phyloP scores from a whole-genome alignment of 2,329 filamentous ascomycete genomes.

The Fusarium pseudoanthophilum region DNA sequence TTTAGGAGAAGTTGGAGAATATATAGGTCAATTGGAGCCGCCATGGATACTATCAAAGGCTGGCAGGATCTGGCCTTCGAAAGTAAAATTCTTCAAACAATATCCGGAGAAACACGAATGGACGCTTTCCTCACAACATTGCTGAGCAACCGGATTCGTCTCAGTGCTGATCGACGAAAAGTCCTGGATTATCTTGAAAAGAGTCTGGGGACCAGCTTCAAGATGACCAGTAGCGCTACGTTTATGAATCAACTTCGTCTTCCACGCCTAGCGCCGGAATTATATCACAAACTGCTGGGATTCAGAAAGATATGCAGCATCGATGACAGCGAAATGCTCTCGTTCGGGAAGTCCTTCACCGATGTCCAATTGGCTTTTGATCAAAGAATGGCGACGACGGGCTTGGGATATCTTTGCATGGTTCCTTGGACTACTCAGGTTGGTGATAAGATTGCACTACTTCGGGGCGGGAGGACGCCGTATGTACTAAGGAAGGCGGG shows the following conservation, averaged over 20 bases:
- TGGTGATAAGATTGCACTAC: neutral
- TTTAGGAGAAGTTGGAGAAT: neutral
- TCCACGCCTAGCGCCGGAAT: rapidly evolving
- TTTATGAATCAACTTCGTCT: neutral
- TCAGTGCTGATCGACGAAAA: neutral
- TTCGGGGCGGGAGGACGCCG: neutral
- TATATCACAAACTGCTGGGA: neutral
- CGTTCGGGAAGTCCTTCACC: neutral
- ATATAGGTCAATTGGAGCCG: neutral
- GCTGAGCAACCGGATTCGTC: neutral
- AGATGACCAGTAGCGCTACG: neutral
- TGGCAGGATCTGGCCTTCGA: neutral
- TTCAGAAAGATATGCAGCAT: neutral
- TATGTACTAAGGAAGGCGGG: neutral
- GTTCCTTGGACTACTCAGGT: neutral
- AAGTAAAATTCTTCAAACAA: rapidly evolving
- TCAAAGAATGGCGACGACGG: neutral
- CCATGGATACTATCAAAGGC: rapidly evolving
- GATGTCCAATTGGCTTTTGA: neutral
- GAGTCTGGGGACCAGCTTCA: rapidly evolving
- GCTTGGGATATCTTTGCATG: neutral
- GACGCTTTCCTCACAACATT: neutral
- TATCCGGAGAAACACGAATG: rapidly evolving
- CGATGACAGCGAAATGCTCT: neutral
- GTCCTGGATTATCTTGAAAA: rapidly evolving